Evolutionary conservation across 805 yeast species (phyloP), one percentile per base, ranked within the genome.

Genomic region (Lipomyces kockii): DNA sequence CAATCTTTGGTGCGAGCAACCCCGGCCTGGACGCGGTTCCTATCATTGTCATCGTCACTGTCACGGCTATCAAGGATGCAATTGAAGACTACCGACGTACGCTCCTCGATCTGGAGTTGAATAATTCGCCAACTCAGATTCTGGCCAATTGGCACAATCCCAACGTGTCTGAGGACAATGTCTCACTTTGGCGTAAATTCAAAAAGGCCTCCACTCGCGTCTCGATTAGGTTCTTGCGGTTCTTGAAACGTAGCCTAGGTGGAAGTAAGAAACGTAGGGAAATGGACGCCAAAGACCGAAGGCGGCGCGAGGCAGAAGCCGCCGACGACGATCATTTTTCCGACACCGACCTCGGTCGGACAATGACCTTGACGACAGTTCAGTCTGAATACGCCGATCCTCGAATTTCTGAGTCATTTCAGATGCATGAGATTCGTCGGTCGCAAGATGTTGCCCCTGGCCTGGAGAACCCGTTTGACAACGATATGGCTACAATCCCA

Each of bases 11-110:
- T 58, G 92, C 89, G 25, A 82, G 85, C 39, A 82, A 82, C 67
- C 92, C 95, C 0, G 94, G 87, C 1, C 80, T 90, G 74, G 89
- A 90, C 25, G 90, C 92, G 2, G 93, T 89, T 43, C 96, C 96
- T 2, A 84, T 90, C 75, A 88, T 89, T 76, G 93, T 90, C 64
- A 89, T 90, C 80, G 92, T 90, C 22, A 81, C 83, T 63, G 80
- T 90, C 70, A 90, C 95, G 2, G 93, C 92, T 3, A 75, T 87
- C 70, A 88, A 89, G 74, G 95, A 90, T 78, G 93, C 89, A 0
- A 81, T 90, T 72, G 96, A 90, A 78, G 96, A 90, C 77, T 88
- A 85, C 71, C 82, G 90, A 66, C 83, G 96, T 73, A 84, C 85
- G 1, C 73, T 81, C 2, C 84, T 87, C 52, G 96, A 90, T 77